These are phyloP conservation scores for Daldinia bambusicola DNA, from an alignment of 495 filamentous ascomycete species.

Conservation along the genomic window DNA sequence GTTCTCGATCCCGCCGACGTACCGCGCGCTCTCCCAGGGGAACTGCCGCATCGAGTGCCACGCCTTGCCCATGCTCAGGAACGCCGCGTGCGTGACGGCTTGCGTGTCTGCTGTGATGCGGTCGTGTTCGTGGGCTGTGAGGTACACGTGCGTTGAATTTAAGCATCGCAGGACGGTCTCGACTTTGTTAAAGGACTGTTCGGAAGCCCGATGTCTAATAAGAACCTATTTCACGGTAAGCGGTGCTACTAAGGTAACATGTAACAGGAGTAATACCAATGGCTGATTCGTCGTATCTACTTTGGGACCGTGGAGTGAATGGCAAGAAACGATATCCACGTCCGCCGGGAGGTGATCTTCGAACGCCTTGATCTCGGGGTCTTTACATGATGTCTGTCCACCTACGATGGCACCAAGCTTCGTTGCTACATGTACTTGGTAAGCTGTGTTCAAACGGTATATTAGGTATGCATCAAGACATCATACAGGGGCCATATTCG, in stretches of 20 bases:
- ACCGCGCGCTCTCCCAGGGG: conserved; percentile 93
- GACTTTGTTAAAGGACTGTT: conserved; percentile 79
- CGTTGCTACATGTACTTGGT: conserved; percentile 70
- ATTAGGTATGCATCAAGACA: conserved; percentile 35
- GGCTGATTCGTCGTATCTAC: conserved; percentile 90
- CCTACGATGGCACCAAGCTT: conserved; percentile 94
- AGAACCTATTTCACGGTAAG: conserved; percentile 66
- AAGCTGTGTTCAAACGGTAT: conserved; percentile 11
- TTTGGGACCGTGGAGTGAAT: conserved; percentile 93
- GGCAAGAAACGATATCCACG: conserved; percentile 94
- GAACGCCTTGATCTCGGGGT: conserved; percentile 93
- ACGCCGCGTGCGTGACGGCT: conserved; percentile 96
- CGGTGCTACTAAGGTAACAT: not conserved
- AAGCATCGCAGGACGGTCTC: conserved; percentile 83
- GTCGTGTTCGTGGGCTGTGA: conserved; percentile 88
- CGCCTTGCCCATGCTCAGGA: conserved; percentile 95
- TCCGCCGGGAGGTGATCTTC: conserved; percentile 87
- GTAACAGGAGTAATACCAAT: conserved; percentile 63
- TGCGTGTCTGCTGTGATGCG: conserved; percentile 98
- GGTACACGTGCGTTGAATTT: conserved; percentile 81
- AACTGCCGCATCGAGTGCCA: conserved; percentile 95
- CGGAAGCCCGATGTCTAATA: conserved; percentile 89
- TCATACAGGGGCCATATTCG: conserved; percentile 90
- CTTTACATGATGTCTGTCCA: conserved; percentile 98
- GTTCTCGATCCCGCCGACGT: conserved; percentile 97